Evolutionary conservation across 1,284 basidiomycete species (phyloP), one percentile per base, ranked within the genome.

Genomic region (Caloboletus inedulis): DNA sequence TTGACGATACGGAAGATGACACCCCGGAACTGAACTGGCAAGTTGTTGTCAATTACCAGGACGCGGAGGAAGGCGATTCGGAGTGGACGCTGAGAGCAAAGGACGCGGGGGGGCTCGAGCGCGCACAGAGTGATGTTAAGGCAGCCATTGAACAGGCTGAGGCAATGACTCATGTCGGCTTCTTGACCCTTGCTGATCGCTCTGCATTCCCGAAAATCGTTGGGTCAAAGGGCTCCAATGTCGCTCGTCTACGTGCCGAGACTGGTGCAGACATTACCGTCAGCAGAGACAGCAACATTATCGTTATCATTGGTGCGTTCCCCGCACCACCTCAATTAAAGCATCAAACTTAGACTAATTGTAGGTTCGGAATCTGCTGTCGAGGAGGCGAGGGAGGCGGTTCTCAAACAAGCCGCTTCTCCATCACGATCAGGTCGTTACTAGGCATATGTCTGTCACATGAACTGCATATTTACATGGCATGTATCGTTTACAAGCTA

Each of bases 191-290:
- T 39, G 74, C 81, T 35, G 86, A 92, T 64, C 85, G 90, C 63
- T 77, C 82, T 29, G 75, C 77, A 44, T 92, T 92, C 80, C 89
- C 89, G 14, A 79, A 91, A 62, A 94, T 96, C 62, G 92, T 96
- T 55, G 93, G 93, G 41, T 73, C 86, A 21, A 94, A 93, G 72
- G 91, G 89, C 46, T 73, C 91, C n/a, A 95, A 91, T 61, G 90
- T 95, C 53, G 77, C 85, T 47, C 85, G 91, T 51, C 79, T 96
- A 44, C 85, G 93, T 54, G 80, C 79, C 51, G 91, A 94, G 72
- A 94, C 89, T 49, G 90, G 91, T 37, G 88, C 92, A 50, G 91
- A 94, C 68, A 93, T 96, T 59, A 90, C 84, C 41, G 90, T 95
- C 57, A 83, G 89, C 69, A 83, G 89, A 60, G 91, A 94, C 59